Conservation (phyloP, 2,329 filamentous ascomycete species). For the Colletotrichum abscissum region DNA sequence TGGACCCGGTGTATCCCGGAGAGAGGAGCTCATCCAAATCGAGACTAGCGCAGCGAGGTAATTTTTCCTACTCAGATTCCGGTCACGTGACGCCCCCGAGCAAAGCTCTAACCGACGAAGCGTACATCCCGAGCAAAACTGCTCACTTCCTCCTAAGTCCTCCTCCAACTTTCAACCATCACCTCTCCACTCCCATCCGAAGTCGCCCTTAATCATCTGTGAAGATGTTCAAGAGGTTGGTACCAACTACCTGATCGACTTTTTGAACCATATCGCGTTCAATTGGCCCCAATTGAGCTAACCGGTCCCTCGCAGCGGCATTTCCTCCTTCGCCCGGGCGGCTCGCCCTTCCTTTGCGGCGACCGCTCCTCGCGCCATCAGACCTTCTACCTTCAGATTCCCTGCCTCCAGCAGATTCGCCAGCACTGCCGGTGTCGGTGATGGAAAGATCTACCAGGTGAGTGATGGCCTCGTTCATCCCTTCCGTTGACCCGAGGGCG, state of each 20-base stretch:
- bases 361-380: conserved; percentile 66
- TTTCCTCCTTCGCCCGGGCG: conserved; percentile 73
- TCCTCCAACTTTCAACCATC: conserved; percentile 61
- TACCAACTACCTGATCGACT: conserved; percentile 47
- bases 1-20: conserved; percentile 32
- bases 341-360: conserved; percentile 71
- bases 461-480: conserved; percentile 41
- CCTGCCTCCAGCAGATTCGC: conserved; percentile 68
- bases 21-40: conserved; percentile 23
- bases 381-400: conserved; percentile 66
- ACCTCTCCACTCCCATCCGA: conserved; percentile 68
- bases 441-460: conserved; percentile 78
- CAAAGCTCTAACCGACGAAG: conserved; percentile 59
- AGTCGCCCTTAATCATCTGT: conserved; percentile 75
- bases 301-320: conserved; percentile 65
- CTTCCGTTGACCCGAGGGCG: conserved; percentile 19
- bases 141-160: conserved; percentile 61
- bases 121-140: conserved; percentile 58
- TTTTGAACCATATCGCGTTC: conserved; percentile 43
- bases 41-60: conserved; percentile 32
- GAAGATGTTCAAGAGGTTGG: conserved; percentile 88
- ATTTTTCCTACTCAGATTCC: conserved; percentile 32
- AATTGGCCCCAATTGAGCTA: conserved; percentile 67
- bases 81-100: conserved; percentile 49
- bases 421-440: conserved; percentile 66